Percentiles rank a stretch among this genome's conserved stretches.
Conservation (phyloP, 768 basidiomycete genomes). For the Lepiota venenata region DNA sequence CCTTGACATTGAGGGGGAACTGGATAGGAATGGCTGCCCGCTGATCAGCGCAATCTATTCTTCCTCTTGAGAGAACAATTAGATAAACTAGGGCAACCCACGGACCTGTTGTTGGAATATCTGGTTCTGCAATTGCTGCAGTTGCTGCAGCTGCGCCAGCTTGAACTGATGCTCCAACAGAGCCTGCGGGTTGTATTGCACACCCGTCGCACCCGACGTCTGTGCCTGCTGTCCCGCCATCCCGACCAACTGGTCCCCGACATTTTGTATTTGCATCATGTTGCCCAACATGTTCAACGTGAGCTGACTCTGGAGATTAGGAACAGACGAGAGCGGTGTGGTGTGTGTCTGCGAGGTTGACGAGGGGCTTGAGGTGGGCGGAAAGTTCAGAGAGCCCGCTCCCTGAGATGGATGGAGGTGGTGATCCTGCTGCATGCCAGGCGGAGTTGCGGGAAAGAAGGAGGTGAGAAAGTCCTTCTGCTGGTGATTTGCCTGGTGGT, state of each 20-base stretch:
- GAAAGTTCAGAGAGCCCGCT: slow-evolving; percentile 2
- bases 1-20: slow-evolving; percentile 40
- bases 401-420: slow-evolving; percentile 5
- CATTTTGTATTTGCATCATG: slow-evolving; percentile 46
- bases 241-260: slow-evolving; percentile 28
- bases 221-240: slow-evolving; percentile 4
- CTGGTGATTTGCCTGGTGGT: not conserved
- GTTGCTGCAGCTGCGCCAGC: slow-evolving; percentile 71
- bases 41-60: slow-evolving; percentile 68
- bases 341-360: slow-evolving; percentile 1
- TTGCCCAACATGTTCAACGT: slow-evolving; percentile 50
- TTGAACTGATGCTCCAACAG: slow-evolving; percentile 76
- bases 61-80: slow-evolving; percentile 5
- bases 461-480: slow-evolving; percentile 22
- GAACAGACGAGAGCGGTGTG: not conserved
- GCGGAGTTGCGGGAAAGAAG: slow-evolving; percentile 13
- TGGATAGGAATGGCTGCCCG: slow-evolving; percentile 26
- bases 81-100: slow-evolving; percentile 11
- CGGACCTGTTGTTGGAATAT: slow-evolving; percentile 88
- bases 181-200: slow-evolving; percentile 39
- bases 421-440: slow-evolving; percentile 6
- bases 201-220: not conserved
- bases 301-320: slow-evolving; percentile 29
- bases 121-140: slow-evolving; percentile 78
- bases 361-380: not conserved